phyloP scores from a whole-genome alignment of 2,329 filamentous ascomycete species.

The Claviceps lovelessii region DNA sequence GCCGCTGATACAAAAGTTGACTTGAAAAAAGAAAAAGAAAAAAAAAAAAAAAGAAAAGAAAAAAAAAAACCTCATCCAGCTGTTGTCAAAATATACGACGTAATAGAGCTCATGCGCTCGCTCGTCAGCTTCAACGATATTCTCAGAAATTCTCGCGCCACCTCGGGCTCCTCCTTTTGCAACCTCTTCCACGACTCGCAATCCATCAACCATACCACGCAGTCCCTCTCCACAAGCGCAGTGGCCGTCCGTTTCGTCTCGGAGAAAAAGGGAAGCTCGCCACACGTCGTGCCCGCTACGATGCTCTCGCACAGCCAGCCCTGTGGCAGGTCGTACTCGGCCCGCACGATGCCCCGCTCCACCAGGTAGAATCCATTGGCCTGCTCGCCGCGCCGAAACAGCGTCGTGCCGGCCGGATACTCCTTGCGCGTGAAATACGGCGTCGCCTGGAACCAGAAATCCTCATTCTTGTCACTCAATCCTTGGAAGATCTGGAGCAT shows the following conservation, averaged over 20 bases:
- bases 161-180: slow-evolving; percentile 57
- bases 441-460: slow-evolving; percentile 80
- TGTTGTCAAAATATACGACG: slow-evolving; percentile 37
- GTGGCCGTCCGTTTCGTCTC: slow-evolving; percentile 79
- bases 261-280: slow-evolving; percentile 90
- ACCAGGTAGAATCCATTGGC: slow-evolving; percentile 81
- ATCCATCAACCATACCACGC: slow-evolving; percentile 70
- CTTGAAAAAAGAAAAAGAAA: background rate
- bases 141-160: slow-evolving; percentile 70
- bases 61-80: slow-evolving; percentile 22
- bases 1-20: no score
- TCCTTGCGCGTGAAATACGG: slow-evolving; percentile 61
- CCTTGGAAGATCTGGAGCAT: slow-evolving; percentile 94
- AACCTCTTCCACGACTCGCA: slow-evolving; percentile 56
- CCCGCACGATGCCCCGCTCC: slow-evolving; percentile 75
- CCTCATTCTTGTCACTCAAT: slow-evolving; percentile 71
- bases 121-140: slow-evolving; percentile 88
- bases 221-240: slow-evolving; percentile 67
- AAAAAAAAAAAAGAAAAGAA: background rate
- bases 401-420: slow-evolving; percentile 51
- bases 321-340: slow-evolving; percentile 83
- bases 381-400: slow-evolving; percentile 65
- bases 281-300: slow-evolving; percentile 85
- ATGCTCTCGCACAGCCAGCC: slow-evolving; percentile 83
- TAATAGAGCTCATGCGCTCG: slow-evolving; percentile 70